A percentile compares a stretch with the other conserved stretches of the same genome.
Evolutionary conservation across 1,284 basidiomycete genomes (phyloP).

Genomic region (Lignosus rhinocerotis): DNA sequence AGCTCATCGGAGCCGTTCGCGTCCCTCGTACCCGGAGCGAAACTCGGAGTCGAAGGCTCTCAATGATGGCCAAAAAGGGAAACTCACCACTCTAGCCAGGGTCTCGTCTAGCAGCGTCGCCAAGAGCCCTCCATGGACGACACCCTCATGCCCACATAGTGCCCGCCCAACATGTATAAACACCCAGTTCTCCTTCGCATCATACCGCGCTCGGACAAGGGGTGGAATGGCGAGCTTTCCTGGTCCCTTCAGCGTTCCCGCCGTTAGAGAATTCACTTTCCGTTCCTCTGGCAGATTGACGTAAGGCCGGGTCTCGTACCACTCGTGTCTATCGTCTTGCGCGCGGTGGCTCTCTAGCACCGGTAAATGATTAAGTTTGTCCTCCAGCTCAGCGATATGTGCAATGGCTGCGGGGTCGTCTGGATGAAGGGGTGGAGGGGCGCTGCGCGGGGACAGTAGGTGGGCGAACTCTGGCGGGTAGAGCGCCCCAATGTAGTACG

Average conservation of each 20-base stretch:
- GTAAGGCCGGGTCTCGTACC: slow-evolving; percentile 84
- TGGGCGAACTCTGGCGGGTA: slow-evolving; percentile 63
- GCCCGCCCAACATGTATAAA: slow-evolving; percentile 84
- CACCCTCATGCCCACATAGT: slow-evolving; percentile 91
- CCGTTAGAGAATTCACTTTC: slow-evolving; percentile 79
- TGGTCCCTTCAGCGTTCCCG: slow-evolving; percentile 83
- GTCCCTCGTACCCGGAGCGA: too few relatives aligned
- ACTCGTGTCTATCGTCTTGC: slow-evolving; percentile 51
- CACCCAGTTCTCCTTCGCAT: slow-evolving; percentile 72
- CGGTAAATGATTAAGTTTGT: slow-evolving; percentile 65
- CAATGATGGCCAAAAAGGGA: background rate
- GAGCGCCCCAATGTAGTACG: slow-evolving; percentile 58
- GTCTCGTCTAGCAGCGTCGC: slow-evolving; percentile 91
- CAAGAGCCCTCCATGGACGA: slow-evolving; percentile 90
- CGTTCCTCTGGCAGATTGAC: slow-evolving; percentile 65
- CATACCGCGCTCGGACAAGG: slow-evolving; percentile 70
- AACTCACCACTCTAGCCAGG: slow-evolving; percentile 77
- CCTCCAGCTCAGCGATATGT: slow-evolving; percentile 66
- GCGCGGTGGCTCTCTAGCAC: slow-evolving; percentile 55
- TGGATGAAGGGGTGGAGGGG: slow-evolving; percentile 67
- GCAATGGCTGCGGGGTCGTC: slow-evolving; percentile 63
- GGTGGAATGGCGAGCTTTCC: slow-evolving; percentile 81
- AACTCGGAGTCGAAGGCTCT: too few relatives aligned
- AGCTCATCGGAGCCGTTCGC: too few relatives aligned
- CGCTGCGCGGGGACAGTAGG: slow-evolving; percentile 70